phyloP scores from a whole-genome alignment of 2,329 filamentous ascomycete species.

The Coniochaeta prunicola region DNA sequence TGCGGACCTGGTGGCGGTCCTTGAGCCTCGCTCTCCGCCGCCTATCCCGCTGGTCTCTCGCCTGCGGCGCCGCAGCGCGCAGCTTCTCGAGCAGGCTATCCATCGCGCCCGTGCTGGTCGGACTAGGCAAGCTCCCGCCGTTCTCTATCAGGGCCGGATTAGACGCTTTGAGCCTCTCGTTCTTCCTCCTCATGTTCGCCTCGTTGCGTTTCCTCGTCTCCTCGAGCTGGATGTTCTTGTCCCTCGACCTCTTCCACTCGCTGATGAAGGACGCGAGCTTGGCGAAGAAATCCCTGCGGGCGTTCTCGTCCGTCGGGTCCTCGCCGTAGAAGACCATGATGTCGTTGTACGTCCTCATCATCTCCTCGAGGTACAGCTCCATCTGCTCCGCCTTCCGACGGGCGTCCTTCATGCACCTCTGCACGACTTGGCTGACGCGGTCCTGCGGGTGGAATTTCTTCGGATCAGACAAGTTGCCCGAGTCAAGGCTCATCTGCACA shows the following conservation, averaged over 20 bases:
- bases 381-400: slow-evolving; percentile 93
- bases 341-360: slow-evolving; percentile 84
- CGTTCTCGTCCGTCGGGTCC: slow-evolving; percentile 83
- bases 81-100: slow-evolving; percentile 92
- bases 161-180: slow-evolving; percentile 53
- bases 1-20: slow-evolving; percentile 81
- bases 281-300: slow-evolving; percentile 89
- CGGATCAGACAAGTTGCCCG: slow-evolving; percentile 88
- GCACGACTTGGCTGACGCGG: slow-evolving; percentile 83
- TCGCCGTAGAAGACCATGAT: slow-evolving; percentile 97
- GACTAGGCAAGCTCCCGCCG: slow-evolving; percentile 48
- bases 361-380: slow-evolving; percentile 87
- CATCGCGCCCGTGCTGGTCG: slow-evolving; percentile 82
- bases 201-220: slow-evolving; percentile 81
- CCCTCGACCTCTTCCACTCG: slow-evolving; percentile 93
- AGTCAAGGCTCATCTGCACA: slow-evolving; percentile 84
- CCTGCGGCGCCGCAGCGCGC: slow-evolving; percentile 83
- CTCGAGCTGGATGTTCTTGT: slow-evolving; percentile 83
- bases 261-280: slow-evolving; percentile 85
- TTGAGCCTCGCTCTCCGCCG: slow-evolving; percentile 81
- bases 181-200: slow-evolving; percentile 85
- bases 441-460: slow-evolving; percentile 98
- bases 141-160: slow-evolving; percentile 33
- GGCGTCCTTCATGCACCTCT: slow-evolving; percentile 94
- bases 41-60: slow-evolving; percentile 81